Evolutionary conservation across 2,329 filamentous ascomycete species (phyloP).

Genomic region (Colletotrichum karsti): DNA sequence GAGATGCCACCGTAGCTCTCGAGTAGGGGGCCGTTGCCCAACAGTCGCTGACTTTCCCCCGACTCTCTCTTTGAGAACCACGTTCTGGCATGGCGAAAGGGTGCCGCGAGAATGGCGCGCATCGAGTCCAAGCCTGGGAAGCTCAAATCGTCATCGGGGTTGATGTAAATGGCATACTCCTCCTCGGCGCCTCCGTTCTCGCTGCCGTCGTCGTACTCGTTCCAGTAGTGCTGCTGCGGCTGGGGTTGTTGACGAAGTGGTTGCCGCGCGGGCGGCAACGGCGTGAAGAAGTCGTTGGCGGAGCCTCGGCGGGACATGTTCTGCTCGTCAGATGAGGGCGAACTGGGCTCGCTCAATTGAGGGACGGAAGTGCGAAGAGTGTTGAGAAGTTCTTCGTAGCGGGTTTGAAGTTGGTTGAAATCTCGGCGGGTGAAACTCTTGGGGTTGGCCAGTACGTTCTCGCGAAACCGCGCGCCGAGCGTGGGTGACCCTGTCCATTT

Average conservation of each 20-base stretch:
- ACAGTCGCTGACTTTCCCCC: constrained; percentile 1
- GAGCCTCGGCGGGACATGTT: constrained; percentile 29
- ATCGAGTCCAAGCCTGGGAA: constrained; percentile 73
- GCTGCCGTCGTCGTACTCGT: constrained; percentile 86
- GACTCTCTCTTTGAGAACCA: constrained; percentile 51
- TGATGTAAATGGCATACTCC: constrained; percentile 77
- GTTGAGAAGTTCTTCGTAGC: constrained; percentile 59
- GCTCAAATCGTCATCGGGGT: constrained; percentile 68
- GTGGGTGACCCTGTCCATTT: constrained; percentile 83
- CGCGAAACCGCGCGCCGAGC: constrained; percentile 71
- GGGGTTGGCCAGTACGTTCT: constrained; percentile 70
- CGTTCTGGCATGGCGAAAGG: constrained; percentile 58
- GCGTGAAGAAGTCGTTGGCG: constrained; percentile 17
- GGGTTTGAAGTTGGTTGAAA: constrained; percentile 60
- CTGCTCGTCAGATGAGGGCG: constrained; percentile 41
- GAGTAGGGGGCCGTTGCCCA: constrained; percentile 15
- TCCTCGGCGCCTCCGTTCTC: constrained; percentile 65
- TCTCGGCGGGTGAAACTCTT: constrained; percentile 78
- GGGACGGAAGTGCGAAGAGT: constrained; percentile 57
- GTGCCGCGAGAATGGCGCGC: constrained; percentile 57
- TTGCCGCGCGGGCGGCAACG: constrained; percentile 9
- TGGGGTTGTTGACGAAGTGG: constrained; percentile 35
- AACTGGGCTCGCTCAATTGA: constrained; percentile 47
- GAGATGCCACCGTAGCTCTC: constrained; percentile 31
- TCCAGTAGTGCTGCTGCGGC: constrained; percentile 72